phyloP scores from a whole-genome alignment of 2,329 filamentous ascomycete genomes.

The Leptodontidium sp. region DNA sequence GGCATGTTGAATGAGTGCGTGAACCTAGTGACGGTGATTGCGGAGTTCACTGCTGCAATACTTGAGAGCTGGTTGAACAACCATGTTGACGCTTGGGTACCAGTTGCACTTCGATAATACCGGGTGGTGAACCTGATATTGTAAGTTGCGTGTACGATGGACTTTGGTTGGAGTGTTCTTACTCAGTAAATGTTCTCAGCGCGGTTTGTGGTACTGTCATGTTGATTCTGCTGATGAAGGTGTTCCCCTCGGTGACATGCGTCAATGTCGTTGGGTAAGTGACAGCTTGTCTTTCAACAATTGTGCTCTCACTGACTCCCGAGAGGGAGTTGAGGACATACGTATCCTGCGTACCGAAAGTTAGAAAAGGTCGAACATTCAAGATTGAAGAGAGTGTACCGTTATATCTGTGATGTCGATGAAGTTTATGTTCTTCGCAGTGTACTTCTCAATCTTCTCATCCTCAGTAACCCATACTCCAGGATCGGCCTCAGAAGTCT shows the following conservation, averaged over 20 bases:
- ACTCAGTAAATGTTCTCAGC: conserved; percentile 27
- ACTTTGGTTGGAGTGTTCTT: background rate
- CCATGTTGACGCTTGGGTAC: conserved; percentile 23
- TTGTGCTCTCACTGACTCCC: background rate
- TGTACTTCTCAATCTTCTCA: conserved; percentile 31
- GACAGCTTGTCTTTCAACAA: conserved; percentile 18
- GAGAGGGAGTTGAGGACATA: conserved; percentile 17
- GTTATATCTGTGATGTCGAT: conserved; percentile 35
- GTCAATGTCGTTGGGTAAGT: conserved; percentile 27
- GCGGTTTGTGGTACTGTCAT: conserved; percentile 15
- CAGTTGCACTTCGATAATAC: conserved; percentile 26
- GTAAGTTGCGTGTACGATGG: background rate
- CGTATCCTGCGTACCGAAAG: background rate
- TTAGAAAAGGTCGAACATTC: background rate
- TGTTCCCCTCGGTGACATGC: conserved; percentile 20
- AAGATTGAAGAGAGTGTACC: conserved; percentile 1
- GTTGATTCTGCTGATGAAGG: conserved; percentile 22
- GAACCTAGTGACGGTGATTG: conserved; percentile 24
- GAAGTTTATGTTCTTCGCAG: conserved; percentile 31
- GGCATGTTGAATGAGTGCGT: conserved; percentile 26
- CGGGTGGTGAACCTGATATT: conserved; percentile 23
- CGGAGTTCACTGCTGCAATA: conserved; percentile 22
- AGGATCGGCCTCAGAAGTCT: conserved; percentile 30
- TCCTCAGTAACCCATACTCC: conserved; percentile 32
- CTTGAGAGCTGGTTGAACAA: conserved; percentile 20